These are phyloP conservation scores for Pichia sp. DNA, from an alignment of 1,139 yeast species.

Conservation along the genomic window DNA sequence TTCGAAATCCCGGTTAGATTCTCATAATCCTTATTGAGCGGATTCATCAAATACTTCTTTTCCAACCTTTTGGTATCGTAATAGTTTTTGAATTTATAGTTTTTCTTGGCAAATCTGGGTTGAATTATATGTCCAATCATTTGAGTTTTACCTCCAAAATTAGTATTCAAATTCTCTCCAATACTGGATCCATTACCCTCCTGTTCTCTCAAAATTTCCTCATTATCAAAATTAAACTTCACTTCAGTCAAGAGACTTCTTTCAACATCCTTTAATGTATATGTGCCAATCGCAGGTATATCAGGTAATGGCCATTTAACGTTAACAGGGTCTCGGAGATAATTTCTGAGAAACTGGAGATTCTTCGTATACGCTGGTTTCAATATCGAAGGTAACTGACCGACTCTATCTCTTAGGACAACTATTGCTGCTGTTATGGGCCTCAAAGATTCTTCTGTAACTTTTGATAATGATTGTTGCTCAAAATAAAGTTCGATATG, in stretches of 20 bases:
- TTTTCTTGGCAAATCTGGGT: constrained; percentile 19
- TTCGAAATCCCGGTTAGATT: constrained; percentile 50
- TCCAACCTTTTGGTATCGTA: constrained; percentile 60
- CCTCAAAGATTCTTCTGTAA: constrained; percentile 38
- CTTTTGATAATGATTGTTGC: constrained; percentile 26
- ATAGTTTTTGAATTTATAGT: constrained; percentile 27
- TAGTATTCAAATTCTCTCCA: constrained; percentile 21
- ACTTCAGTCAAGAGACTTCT: constrained; percentile 74
- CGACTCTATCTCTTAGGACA: constrained; percentile 76
- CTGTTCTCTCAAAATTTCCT: constrained; percentile 36
- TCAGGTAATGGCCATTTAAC: constrained; percentile 74
- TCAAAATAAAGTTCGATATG: constrained; percentile 42
- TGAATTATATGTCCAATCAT: constrained; percentile 27
- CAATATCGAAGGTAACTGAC: constrained; percentile 72
- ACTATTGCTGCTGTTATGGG: constrained; percentile 77
- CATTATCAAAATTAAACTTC: constrained; percentile 49
- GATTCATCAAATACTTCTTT: constrained; percentile 62
- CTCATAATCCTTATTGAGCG: constrained; percentile 47
- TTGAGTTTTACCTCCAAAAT: constrained; percentile 27
- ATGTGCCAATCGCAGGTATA: constrained; percentile 53
- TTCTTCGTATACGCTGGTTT: constrained; percentile 68
- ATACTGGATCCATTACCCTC: constrained; percentile 16
- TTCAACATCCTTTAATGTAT: constrained; percentile 67
- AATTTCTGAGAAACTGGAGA: constrained; percentile 51
- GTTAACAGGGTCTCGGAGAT: constrained; percentile 29